Percentiles rank a stretch among this genome's conserved stretches.
Evolutionary conservation across 2,329 filamentous ascomycete species (phyloP).

Genomic region (Diplocarpon mali): DNA sequence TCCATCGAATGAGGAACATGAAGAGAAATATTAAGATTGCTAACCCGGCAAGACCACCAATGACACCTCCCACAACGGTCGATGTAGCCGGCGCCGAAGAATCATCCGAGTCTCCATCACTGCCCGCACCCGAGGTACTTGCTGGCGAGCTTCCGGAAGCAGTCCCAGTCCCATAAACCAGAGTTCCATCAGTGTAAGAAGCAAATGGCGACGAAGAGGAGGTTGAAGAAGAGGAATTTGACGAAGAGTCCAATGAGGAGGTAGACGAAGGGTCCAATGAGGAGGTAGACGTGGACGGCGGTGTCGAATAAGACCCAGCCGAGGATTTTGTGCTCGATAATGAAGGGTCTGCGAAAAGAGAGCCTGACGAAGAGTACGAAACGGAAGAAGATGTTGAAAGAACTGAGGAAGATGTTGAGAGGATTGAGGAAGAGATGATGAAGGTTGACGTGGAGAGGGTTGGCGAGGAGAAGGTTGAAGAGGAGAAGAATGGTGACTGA

Average conservation of each 20-base stretch:
- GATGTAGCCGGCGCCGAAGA: constrained; percentile 17
- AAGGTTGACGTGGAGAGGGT: background rate
- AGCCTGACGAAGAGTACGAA: constrained; percentile 13
- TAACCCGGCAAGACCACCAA: constrained; percentile 41
- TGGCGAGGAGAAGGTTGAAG: too few species aligned
- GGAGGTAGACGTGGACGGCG: constrained; percentile 8
- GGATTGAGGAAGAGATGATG: constrained; percentile 14
- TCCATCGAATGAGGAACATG: constrained; percentile 40
- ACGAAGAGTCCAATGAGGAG: constrained; percentile 6
- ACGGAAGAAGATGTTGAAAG: background rate
- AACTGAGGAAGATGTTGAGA: constrained; percentile 5
- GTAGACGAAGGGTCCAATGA: constrained; percentile 7
- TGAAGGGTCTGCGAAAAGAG: constrained; percentile 8
- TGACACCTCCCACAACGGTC: constrained; percentile 24
- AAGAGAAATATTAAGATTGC: constrained; percentile 44
- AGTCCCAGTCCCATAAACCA: background rate
- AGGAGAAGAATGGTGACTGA: too few species aligned
- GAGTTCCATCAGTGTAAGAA: too few species aligned
- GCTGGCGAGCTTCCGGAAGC: constrained; percentile 10
- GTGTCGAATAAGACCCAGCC: constrained; percentile 4
- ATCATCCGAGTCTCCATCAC: constrained; percentile 7
- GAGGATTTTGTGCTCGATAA: constrained; percentile 4
- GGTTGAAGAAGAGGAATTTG: constrained; percentile 4
- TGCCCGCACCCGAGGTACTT: constrained; percentile 13
- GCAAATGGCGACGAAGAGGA: background rate